A percentile compares a stretch with the other conserved stretches of the same genome.
Conservation (phyloP, 176 grass and related monocot species). For the Oryza nivara region DNA sequence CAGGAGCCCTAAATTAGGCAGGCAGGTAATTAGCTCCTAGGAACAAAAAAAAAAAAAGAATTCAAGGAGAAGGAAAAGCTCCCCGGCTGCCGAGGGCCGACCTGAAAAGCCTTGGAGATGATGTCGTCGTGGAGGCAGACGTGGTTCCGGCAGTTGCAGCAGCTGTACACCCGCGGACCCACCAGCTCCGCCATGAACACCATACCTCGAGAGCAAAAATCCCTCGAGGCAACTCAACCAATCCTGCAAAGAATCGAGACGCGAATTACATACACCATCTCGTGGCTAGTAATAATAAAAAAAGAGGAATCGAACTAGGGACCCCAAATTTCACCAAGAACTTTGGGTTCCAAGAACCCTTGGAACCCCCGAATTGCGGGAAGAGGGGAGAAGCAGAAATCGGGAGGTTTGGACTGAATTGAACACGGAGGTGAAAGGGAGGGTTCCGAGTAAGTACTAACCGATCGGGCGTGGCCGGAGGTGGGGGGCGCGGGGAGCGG, state of each 20-base stretch:
- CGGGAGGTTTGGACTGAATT: not conserved
- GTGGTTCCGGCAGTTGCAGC: constrained; percentile 77
- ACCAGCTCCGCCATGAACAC: constrained; percentile 59
- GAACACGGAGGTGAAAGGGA: not conserved
- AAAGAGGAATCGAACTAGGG: not conserved
- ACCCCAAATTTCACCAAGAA: not conserved
- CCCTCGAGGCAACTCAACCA: not conserved
- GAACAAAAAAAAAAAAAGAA: not conserved
- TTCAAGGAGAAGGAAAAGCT: not conserved
- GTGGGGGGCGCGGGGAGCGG: no score
- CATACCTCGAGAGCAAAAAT: not conserved
- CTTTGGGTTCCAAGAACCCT: not conserved
- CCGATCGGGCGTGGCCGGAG: not conserved
- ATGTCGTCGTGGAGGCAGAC: constrained; percentile 84
- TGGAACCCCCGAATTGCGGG: not conserved
- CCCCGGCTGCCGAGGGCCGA: constrained; percentile 27
- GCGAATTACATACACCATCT: not conserved
- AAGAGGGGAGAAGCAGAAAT: not conserved
- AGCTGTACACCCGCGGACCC: constrained; percentile 74
- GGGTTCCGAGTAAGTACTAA: not conserved
- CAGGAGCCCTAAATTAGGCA: not conserved
- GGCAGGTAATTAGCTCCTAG: not conserved
- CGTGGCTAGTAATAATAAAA: not conserved
- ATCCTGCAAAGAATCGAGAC: constrained; percentile 3
- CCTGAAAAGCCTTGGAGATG: constrained; percentile 84